Conservation (phyloP, 148 eudicot genomes). For the Persicaria tinctoria region DNA sequence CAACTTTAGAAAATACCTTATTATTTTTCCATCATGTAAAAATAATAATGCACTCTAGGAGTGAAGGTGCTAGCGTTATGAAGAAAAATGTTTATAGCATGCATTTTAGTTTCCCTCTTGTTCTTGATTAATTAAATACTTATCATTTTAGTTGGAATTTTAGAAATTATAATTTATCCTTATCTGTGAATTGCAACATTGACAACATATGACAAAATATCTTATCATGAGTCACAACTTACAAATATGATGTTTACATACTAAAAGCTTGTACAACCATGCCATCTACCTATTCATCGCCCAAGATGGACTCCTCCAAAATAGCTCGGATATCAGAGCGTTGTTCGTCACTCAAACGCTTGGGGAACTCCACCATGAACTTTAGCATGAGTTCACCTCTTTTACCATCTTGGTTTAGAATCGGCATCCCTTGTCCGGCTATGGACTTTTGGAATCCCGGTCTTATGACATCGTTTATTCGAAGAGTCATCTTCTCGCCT, state of each 20-base stretch:
- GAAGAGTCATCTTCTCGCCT: slow-evolving; percentile 41
- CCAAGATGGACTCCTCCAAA: slow-evolving; percentile 29
- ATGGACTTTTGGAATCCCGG: slow-evolving; percentile 61
- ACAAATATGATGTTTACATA: background rate
- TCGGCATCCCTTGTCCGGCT: slow-evolving; percentile 69
- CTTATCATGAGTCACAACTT: background rate
- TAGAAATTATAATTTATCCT: too few species aligned
- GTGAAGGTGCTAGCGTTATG: too few species aligned
- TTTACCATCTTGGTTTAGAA: slow-evolving; percentile 27
- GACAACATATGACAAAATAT: background rate
- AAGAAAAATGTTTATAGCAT: too few species aligned
- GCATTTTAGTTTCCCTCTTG: too few species aligned
- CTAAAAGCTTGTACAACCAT: too few species aligned
- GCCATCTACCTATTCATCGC: background rate
- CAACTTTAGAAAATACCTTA: too few species aligned
- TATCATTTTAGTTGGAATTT: too few species aligned
- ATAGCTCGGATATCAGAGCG: slow-evolving; percentile 31
- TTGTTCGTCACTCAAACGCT: slow-evolving; percentile 38
- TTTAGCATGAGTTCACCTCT: slow-evolving; percentile 59
- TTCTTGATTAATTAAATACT: too few species aligned
- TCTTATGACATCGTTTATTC: slow-evolving; percentile 47
- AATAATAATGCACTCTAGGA: too few species aligned
- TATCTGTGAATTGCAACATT: too few species aligned
- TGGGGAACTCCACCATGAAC: slow-evolving; percentile 54
- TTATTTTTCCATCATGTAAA: too few species aligned